phyloP scores from a whole-genome alignment of 2,329 filamentous ascomycete genomes.

The Pleomassaria siparia region DNA sequence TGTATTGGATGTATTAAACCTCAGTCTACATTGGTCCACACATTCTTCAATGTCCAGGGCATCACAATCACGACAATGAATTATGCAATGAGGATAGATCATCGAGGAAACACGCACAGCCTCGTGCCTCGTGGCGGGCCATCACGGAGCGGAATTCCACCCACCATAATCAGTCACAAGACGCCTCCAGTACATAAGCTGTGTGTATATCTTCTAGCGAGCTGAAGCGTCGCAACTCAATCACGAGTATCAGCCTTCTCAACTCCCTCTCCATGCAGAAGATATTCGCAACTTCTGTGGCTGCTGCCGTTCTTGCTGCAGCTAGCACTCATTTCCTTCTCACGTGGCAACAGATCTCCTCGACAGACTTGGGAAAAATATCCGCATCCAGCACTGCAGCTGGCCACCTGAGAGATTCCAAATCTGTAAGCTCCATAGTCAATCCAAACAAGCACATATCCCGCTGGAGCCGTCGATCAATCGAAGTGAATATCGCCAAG shows the following conservation, averaged over 20 bases:
- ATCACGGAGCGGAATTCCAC: neutral
- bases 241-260: neutral
- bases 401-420: slow-evolving; percentile 3
- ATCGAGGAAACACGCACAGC: neutral
- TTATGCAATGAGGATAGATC: neutral
- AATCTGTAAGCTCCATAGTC: slow-evolving; percentile 1
- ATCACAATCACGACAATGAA: neutral
- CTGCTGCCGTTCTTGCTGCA: slow-evolving; percentile 5
- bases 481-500: slow-evolving; percentile 4
- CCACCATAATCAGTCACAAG: neutral
- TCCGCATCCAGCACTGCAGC: neutral
- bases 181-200: neutral
- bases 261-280: slow-evolving; percentile 3
- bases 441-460: slow-evolving; percentile 10
- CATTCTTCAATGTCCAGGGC: too few species aligned
- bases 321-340: slow-evolving; percentile 1
- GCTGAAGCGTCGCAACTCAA: neutral
- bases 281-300: slow-evolving; percentile 3
- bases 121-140: neutral
- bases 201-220: neutral
- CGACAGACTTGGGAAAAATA: slow-evolving; percentile 4
- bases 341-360: slow-evolving; percentile 2
- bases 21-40: too few species aligned
- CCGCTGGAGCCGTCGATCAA: slow-evolving; percentile 5
- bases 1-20: too few species aligned